phyloP scores from a whole-genome alignment of 2,329 filamentous ascomycete species.

The Waltergamsia citrina region DNA sequence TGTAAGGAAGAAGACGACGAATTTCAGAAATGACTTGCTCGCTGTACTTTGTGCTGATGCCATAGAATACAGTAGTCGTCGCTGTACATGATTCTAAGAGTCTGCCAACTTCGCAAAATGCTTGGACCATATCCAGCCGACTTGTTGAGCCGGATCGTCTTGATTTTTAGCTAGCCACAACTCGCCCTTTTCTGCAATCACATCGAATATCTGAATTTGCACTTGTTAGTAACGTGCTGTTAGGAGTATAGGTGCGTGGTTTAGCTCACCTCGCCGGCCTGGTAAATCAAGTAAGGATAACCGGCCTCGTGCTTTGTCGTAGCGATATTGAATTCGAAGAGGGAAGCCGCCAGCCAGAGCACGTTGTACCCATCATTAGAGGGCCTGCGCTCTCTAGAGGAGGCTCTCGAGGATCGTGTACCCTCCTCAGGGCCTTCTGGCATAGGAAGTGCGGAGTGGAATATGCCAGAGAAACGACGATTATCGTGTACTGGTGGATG shows the following conservation, averaged over 20 bases:
- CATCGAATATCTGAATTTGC: slow-evolving; percentile 62
- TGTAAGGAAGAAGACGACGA: too few relatives aligned
- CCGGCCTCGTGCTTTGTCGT: slow-evolving; percentile 86
- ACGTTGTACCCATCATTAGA: slow-evolving; percentile 55
- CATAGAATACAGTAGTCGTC: neutral
- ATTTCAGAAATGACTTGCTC: too few relatives aligned
- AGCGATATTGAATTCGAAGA: slow-evolving; percentile 97
- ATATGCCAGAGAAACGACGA: slow-evolving; percentile 64
- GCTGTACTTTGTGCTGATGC: neutral
- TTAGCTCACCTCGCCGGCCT: slow-evolving; percentile 69
- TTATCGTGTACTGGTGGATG: slow-evolving; percentile 29
- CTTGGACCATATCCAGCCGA: slow-evolving; percentile 99
- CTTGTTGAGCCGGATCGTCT: slow-evolving; percentile 67
- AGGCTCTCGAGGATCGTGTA: slow-evolving; percentile 45
- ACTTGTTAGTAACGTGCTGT: neutral
- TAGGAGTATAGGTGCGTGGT: too few relatives aligned
- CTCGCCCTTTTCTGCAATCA: slow-evolving; percentile 94
- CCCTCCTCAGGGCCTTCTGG: slow-evolving; percentile 53
- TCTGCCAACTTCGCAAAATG: slow-evolving; percentile 72
- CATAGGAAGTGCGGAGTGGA: slow-evolving; percentile 80
- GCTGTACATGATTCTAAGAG: slow-evolving; percentile 11
- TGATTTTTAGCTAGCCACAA: slow-evolving; percentile 97
- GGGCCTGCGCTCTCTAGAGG: slow-evolving; percentile 47
- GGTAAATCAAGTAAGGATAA: slow-evolving; percentile 92
- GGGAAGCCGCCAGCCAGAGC: slow-evolving; percentile 82